phyloP scores from a whole-genome alignment of 108 stramenopile genomes.

The Stephanodiscus minutulus region DNA sequence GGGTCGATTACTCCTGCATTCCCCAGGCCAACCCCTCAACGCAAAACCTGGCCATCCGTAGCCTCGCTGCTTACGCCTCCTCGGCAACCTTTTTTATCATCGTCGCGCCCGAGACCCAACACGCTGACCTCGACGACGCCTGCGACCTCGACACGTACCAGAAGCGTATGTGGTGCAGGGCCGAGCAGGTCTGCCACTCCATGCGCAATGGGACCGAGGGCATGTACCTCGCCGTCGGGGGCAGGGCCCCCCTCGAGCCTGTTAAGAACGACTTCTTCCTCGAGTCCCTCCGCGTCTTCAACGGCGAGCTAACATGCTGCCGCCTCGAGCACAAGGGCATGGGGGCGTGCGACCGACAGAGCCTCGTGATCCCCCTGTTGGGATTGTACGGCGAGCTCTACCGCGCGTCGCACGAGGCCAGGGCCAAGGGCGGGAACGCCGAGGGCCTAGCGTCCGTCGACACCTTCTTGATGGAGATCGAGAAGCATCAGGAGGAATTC shows the following conservation, averaged over 20 bases:
- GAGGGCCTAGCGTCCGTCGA: constrained; percentile 35
- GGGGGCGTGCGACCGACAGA: constrained; percentile 44
- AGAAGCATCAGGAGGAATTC: constrained; percentile 41
- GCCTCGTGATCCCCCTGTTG: constrained; percentile 44
- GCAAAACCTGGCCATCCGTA: constrained; percentile 40
- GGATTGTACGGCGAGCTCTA: constrained; percentile 46
- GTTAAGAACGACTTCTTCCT: constrained; percentile 22
- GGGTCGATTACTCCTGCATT: constrained; percentile 50
- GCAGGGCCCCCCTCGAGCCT: constrained; percentile 1
- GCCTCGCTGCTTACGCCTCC: constrained; percentile 42
- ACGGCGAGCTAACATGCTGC: constrained; percentile 49
- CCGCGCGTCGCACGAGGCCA: constrained; percentile 30
- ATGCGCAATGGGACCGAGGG: constrained; percentile 36
- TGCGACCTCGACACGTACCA: constrained; percentile 39
- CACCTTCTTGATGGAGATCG: constrained; percentile 39
- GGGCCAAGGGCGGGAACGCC: constrained; percentile 29
- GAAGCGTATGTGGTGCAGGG: constrained; percentile 49
- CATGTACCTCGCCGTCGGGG: constrained; percentile 37
- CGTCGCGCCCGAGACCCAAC: constrained; percentile 34
- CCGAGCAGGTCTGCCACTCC: constrained; percentile 46
- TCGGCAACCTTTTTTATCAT: constrained; percentile 43
- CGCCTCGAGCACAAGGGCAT: constrained; percentile 45
- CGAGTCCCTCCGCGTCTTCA: constrained; percentile 36
- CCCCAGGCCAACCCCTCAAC: constrained; percentile 39
- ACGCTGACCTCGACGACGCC: constrained; percentile 32